A percentile compares a stretch with the other conserved stretches of the same genome.
Evolutionary conservation across 2,329 filamentous ascomycete species (phyloP).

Genomic region (Lasiodiplodia hormozganensis): DNA sequence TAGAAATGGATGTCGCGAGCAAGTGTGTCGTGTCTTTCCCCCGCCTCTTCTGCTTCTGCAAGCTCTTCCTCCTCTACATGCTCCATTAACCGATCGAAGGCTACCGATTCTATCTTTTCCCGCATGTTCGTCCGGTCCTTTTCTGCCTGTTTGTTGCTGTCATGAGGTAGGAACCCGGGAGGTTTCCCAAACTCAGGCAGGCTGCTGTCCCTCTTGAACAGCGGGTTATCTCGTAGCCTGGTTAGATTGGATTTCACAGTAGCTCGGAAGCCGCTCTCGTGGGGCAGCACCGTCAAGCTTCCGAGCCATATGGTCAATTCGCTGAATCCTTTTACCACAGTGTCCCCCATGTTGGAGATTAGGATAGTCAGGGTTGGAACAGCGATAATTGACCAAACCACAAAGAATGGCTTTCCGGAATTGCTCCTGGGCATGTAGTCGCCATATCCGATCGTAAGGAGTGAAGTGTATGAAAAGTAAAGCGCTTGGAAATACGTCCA

Average conservation of each 20-base stretch:
- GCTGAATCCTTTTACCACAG: slow-evolving; percentile 61
- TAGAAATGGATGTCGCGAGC: slow-evolving; percentile 61
- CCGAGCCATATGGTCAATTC: slow-evolving; percentile 64
- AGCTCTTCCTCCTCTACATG: slow-evolving; percentile 44
- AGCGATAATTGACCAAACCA: slow-evolving; percentile 63
- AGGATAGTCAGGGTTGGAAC: slow-evolving; percentile 62
- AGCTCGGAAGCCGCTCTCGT: slow-evolving; percentile 51
- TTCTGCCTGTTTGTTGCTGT: slow-evolving; percentile 27
- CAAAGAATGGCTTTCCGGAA: slow-evolving; percentile 61
- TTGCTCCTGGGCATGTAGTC: slow-evolving; percentile 57
- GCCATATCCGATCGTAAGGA: slow-evolving; percentile 64
- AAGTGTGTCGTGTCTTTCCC: slow-evolving; percentile 49
- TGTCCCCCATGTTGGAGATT: slow-evolving; percentile 62
- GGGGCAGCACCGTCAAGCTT: slow-evolving; percentile 61
- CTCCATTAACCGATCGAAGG: slow-evolving; percentile 1
- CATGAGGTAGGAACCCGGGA: background rate
- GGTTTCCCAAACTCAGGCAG: slow-evolving; percentile 8
- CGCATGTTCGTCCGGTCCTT: slow-evolving; percentile 30
- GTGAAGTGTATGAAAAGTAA: slow-evolving; percentile 61
- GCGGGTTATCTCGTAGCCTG: slow-evolving; percentile 32
- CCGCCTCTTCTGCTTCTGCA: slow-evolving; percentile 49
- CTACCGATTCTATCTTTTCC: slow-evolving; percentile 6
- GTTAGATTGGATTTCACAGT: slow-evolving; percentile 42
- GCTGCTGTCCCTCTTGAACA: slow-evolving; percentile 8
- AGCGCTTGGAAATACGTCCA: slow-evolving; percentile 61